These are phyloP conservation scores for Collybiopsis luxurians DNA, from an alignment of 768 basidiomycete genomes.

Conservation along the genomic window DNA sequence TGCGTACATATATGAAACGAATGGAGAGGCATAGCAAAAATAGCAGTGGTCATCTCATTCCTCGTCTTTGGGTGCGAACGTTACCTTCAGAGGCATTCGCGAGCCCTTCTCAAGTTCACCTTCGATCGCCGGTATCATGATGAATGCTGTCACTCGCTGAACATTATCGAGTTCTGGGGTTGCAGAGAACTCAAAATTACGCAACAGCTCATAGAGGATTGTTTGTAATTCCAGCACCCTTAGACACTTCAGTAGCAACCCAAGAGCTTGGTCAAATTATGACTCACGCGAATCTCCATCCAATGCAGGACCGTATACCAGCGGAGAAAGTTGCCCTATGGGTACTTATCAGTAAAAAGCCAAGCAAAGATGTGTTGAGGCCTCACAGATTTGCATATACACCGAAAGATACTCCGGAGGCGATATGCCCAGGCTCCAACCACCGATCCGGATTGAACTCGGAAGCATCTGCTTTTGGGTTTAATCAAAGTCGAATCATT, in stretches of 20 bases:
- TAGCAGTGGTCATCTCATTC: not conserved
- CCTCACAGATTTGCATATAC: constrained; percentile 33
- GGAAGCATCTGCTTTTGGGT: constrained; percentile 36
- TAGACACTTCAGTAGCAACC: not conserved
- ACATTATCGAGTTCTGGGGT: constrained; percentile 33
- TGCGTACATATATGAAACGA: too few relatives aligned
- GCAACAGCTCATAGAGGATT: constrained; percentile 54
- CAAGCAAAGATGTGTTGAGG: not conserved
- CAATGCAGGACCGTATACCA: constrained; percentile 23
- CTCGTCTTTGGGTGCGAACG: constrained; percentile 26
- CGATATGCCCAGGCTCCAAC: constrained; percentile 20
- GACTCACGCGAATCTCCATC: constrained; percentile 27
- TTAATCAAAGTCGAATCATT: too few relatives aligned
- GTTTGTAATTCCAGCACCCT: constrained; percentile 50
- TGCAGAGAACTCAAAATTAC: constrained; percentile 50
- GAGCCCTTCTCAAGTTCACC: constrained; percentile 39
- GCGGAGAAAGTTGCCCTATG: constrained; percentile 22
- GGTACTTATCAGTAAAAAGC: not conserved
- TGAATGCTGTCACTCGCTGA: constrained; percentile 35
- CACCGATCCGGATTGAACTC: constrained; percentile 41
- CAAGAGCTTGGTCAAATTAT: not conserved
- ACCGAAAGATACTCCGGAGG: constrained; percentile 24
- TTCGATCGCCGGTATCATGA: constrained; percentile 42
- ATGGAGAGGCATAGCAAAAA: too few relatives aligned
- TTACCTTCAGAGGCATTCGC: constrained; percentile 38